phyloP scores from a whole-genome alignment of 495 filamentous ascomycete species.

The Aspergillus egyptiacus region DNA sequence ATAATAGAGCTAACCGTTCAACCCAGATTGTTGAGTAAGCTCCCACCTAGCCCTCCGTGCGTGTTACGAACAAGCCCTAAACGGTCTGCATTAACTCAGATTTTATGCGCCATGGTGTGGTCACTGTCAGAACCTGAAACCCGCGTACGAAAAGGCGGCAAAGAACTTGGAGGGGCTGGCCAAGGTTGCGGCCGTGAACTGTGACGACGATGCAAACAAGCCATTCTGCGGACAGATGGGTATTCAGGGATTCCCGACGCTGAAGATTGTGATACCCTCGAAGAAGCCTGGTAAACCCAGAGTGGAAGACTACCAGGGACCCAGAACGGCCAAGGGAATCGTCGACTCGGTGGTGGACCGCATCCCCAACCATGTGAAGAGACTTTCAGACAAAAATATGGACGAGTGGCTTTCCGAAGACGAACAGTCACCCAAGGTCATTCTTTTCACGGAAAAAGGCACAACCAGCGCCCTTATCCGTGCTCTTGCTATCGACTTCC shows the following conservation, averaged over 20 bases:
- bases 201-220: slow-evolving; percentile 93
- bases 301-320: slow-evolving; percentile 90
- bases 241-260: slow-evolving; percentile 89
- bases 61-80: slow-evolving; percentile 11
- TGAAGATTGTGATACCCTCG: slow-evolving; percentile 86
- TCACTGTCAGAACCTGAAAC: slow-evolving; percentile 92
- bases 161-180: slow-evolving; percentile 82
- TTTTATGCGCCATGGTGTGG: slow-evolving; percentile 97
- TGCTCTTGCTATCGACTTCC: slow-evolving; percentile 83
- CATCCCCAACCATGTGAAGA: slow-evolving; percentile 89
- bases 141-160: slow-evolving; percentile 90
- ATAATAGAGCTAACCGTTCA: slow-evolving; percentile 17
- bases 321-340: slow-evolving; percentile 75
- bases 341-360: slow-evolving; percentile 76
- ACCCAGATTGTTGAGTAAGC: slow-evolving; percentile 65
- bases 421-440: slow-evolving; percentile 73
- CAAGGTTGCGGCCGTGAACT: slow-evolving; percentile 92
- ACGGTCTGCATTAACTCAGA: slow-evolving; percentile 39
- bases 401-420: slow-evolving; percentile 68
- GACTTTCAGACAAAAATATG: slow-evolving; percentile 70
- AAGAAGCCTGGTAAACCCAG: slow-evolving; percentile 76
- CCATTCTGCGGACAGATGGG: slow-evolving; percentile 81
- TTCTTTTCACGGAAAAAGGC: slow-evolving; percentile 93
- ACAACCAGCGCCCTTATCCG: slow-evolving; percentile 75
- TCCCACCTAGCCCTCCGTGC: slow-evolving; percentile 14